Percentiles rank a stretch among this genome's conserved stretches.
Evolutionary conservation across 2,329 filamentous ascomycete genomes (phyloP).

Genomic region (Tothia fuscella): DNA sequence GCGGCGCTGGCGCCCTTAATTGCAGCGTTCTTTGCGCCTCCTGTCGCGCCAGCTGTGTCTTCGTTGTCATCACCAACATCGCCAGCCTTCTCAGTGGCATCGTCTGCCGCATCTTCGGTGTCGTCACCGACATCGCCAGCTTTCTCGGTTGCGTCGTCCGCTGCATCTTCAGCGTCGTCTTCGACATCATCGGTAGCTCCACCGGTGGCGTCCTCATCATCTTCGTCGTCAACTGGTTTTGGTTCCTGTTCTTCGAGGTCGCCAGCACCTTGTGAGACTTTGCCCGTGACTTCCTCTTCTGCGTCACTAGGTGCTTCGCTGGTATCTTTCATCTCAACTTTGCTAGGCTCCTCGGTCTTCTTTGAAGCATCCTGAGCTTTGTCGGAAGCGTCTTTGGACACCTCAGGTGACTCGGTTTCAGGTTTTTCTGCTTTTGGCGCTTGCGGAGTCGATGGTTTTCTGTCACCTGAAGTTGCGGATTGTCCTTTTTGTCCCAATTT

Average conservation of each 20-base stretch:
- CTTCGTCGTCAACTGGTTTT: constrained; percentile 20
- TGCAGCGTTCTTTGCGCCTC: constrained; percentile 19
- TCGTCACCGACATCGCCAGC: constrained; percentile 26
- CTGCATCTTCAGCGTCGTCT: constrained; percentile 30
- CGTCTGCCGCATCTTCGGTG: constrained; percentile 24
- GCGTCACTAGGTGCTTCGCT: constrained; percentile 16
- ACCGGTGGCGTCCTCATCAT: constrained; percentile 22
- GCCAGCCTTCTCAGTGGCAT: constrained; percentile 17
- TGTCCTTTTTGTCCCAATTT: constrained; percentile 30
- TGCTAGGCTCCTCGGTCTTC: constrained; percentile 20
- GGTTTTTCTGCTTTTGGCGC: constrained; percentile 20
- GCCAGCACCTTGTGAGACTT: constrained; percentile 35
- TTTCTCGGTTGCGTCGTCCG: constrained; percentile 34
- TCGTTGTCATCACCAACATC: constrained; percentile 24
- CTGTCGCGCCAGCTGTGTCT: constrained; percentile 20
- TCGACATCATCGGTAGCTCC: constrained; percentile 16
- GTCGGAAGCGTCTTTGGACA: constrained; percentile 21
- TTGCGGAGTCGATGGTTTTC: constrained; percentile 14
- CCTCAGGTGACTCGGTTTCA: constrained; percentile 23
- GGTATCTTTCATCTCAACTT: constrained; percentile 25
- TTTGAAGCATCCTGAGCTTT: constrained; percentile 20
- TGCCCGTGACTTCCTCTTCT: constrained; percentile 20
- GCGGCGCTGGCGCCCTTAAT: constrained; percentile 14
- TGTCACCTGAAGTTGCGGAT: constrained; percentile 12
- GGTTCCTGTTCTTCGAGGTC: constrained; percentile 27